Evolutionary conservation across 2,329 filamentous ascomycete genomes (phyloP), one percentile per base, ranked within the genome.

Genomic region (Aureobasidium mangrovei): DNA sequence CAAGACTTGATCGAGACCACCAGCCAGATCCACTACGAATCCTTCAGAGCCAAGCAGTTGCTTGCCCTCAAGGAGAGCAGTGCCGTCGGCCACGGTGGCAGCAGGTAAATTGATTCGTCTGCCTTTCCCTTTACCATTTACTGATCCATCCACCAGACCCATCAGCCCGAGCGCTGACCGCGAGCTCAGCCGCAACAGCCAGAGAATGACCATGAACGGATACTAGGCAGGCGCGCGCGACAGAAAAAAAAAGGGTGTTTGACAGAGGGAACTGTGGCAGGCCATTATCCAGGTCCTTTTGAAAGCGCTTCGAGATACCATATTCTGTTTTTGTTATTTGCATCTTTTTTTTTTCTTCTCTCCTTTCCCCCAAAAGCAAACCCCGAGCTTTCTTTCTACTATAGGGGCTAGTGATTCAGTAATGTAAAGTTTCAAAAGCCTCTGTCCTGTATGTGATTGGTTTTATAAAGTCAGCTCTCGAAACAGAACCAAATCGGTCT

Each of bases 1-100:
- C 93, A 98, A 79, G 93, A 98, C 68, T 83, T 98, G 63, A 96
- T 98, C 73, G 93, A 98, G 77, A 98, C 93, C 32, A 98, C 93
- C 45, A 96, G 91, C 64, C 93, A 98, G 79, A 98, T 96, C 74
- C 93, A 98, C 81, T 98, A 98, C 80, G 93, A 98, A 80, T 95
- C 90, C 57, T 98, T 98, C 91, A 91, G 93, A 74, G 91, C 93
- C 67, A 98, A 98, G 84, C 93, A 98, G 75, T 79, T 98, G 66
- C 77, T 98, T 69, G 93, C 93, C 56, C 81, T 98, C 70, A 98
- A 97, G 83, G 93, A 98, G 79, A 95, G 87, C 80, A 95, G 88
- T 69, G 88, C 89, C 63, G 87, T 89, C 61, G 86, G 84, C n/a
- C 79, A 83, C 77, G 72, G 83, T 64, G 82, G 85, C 61, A 93